Evolutionary conservation across 306 rosid species (phyloP).

Genomic region (Rosa lucieae): DNA sequence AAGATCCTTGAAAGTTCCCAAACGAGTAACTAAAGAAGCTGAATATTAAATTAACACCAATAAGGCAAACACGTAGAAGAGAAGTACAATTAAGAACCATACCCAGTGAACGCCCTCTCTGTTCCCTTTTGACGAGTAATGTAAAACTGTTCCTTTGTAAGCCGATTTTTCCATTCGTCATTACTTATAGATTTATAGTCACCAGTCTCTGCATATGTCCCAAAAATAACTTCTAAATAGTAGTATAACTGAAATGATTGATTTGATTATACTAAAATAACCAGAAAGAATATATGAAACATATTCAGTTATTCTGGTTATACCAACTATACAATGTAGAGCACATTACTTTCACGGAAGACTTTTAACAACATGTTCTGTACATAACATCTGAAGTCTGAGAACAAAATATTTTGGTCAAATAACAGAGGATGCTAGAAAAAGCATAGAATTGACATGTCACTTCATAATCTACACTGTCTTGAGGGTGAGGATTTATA

Average conservation of each 20-base stretch:
- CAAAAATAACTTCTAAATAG: neutral
- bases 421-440: neutral
- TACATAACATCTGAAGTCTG: neutral
- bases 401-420: neutral
- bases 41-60: neutral
- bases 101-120: constrained; percentile 96
- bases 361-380: neutral
- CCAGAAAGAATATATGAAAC: neutral
- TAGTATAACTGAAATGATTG: neutral
- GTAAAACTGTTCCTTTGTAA: constrained; percentile 66
- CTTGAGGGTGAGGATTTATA: neutral
- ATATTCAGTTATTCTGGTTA: neutral
- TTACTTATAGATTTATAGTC: constrained; percentile 61
- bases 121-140: constrained; percentile 90
- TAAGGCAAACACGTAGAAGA: neutral
- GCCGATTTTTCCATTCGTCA: constrained; percentile 72
- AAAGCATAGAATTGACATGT: neutral
- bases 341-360: neutral
- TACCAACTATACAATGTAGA: neutral
- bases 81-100: constrained; percentile 21
- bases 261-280: neutral
- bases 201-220: constrained; percentile 48
- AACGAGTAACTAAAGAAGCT: neutral
- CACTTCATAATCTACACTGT: neutral
- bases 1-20: neutral